Evolutionary conservation across 1,139 yeast species (phyloP).

Genomic region (Pichia inconspicua): DNA sequence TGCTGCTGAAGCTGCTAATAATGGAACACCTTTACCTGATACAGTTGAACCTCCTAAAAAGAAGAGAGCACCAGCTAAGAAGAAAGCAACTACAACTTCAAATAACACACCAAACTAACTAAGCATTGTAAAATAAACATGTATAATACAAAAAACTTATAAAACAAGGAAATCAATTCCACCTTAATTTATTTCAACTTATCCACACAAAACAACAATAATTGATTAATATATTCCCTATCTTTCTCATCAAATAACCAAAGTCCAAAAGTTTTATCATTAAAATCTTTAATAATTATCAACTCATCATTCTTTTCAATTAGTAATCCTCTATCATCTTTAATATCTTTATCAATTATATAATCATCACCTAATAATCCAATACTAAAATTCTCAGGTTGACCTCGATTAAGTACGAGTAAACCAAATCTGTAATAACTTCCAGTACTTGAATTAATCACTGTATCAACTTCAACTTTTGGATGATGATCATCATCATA

Average conservation of each 20-base stretch:
- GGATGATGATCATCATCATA: constrained; percentile 6
- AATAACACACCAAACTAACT: constrained; percentile 1
- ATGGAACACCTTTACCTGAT: constrained; percentile 13
- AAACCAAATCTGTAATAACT: constrained; percentile 68
- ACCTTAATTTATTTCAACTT: constrained; percentile 6
- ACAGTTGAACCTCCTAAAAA: constrained; percentile 24
- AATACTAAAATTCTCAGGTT: constrained; percentile 70
- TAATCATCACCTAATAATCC: constrained; percentile 60
- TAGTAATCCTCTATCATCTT: constrained; percentile 51
- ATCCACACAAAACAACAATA: constrained; percentile 51
- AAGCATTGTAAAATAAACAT: neutral
- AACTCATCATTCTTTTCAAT: constrained; percentile 74
- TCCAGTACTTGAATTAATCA: constrained; percentile 7
- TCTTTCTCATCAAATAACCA: constrained; percentile 83
- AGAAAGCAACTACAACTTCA: constrained; percentile 10
- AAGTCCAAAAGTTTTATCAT: constrained; percentile 77
- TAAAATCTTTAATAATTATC: constrained; percentile 67
- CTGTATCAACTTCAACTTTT: constrained; percentile 13
- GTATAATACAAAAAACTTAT: neutral
- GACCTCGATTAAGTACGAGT: constrained; percentile 64
- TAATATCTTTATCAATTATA: constrained; percentile 33
- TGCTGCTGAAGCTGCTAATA: constrained; percentile 14
- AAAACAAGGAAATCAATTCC: neutral
- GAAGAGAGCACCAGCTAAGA: constrained; percentile 22
- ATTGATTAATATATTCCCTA: constrained; percentile 47